phyloP scores from a whole-genome alignment of 2,329 filamentous ascomycete species.

The Penicillium sp. region DNA sequence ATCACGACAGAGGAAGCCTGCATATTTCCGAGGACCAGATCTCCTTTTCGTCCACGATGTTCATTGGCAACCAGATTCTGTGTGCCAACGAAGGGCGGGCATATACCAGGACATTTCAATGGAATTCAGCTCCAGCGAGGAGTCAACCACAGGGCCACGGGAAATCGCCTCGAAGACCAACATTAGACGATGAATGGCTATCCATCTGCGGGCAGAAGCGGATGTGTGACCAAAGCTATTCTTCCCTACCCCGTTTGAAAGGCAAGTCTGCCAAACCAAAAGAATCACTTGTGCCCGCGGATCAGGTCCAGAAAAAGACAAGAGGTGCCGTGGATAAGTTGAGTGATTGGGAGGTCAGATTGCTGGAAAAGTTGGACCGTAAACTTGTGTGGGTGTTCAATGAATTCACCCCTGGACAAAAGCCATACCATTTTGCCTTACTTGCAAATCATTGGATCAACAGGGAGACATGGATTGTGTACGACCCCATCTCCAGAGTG shows the following conservation, averaged over 20 bases:
- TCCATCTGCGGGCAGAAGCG: background rate
- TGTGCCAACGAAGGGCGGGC: background rate
- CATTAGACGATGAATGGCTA: constrained; percentile 4
- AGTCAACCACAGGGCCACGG: background rate
- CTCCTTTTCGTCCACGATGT: background rate
- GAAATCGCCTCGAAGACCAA: background rate
- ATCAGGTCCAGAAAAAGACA: background rate
- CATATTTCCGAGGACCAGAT: background rate
- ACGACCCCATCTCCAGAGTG: constrained; percentile 42
- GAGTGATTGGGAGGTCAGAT: constrained; percentile 39
- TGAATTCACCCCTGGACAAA: constrained; percentile 42
- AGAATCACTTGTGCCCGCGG: background rate
- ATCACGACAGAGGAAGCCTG: background rate
- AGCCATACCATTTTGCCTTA: constrained; percentile 42
- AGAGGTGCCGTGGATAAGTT: constrained; percentile 15
- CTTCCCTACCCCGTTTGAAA: background rate
- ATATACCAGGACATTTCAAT: constrained; percentile 1
- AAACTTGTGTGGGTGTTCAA: constrained; percentile 41
- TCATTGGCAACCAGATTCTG: background rate
- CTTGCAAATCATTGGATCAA: constrained; percentile 48
- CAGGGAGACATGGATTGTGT: constrained; percentile 41
- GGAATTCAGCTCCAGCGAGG: constrained; percentile 8
- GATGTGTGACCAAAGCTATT: background rate
- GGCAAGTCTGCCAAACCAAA: background rate
- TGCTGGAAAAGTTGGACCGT: constrained; percentile 38